These are phyloP conservation scores for Grigorovia transvaalensis DNA, from an alignment of 805 yeast genomes.

Conservation along the genomic window DNA sequence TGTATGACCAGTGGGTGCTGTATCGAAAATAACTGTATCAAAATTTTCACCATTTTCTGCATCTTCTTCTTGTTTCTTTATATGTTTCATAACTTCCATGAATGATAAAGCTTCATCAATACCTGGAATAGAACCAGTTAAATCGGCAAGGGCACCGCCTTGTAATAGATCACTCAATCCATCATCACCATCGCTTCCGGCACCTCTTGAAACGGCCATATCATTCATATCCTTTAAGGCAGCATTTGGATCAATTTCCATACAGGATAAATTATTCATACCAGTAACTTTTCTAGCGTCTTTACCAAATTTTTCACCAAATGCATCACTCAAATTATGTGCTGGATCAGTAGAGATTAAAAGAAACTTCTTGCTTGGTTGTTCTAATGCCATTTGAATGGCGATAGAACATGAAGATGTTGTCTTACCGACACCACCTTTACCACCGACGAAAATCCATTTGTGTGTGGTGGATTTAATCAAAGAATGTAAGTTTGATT, in stretches of 20 bases:
- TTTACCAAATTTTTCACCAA: slow-evolving; percentile 95
- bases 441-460: slow-evolving; percentile 99
- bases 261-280: slow-evolving; percentile 76
- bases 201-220: slow-evolving; percentile 29
- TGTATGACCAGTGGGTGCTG: slow-evolving; percentile 99
- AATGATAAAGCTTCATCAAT: slow-evolving; percentile 96
- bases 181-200: slow-evolving; percentile 34
- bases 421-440: slow-evolving; percentile 99
- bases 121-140: slow-evolving; percentile 94
- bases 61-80: slow-evolving; percentile 56
- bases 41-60: slow-evolving; percentile 35
- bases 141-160: slow-evolving; percentile 48
- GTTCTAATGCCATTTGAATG: slow-evolving; percentile 76
- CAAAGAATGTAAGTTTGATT: slow-evolving; percentile 61
- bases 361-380: slow-evolving; percentile 72
- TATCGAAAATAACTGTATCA: slow-evolving; percentile 89
- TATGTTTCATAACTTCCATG: slow-evolving; percentile 96
- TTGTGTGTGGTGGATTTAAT: slow-evolving; percentile 60
- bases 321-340: slow-evolving; percentile 93
- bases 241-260: slow-evolving; percentile 97
- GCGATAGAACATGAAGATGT: slow-evolving; percentile 95
- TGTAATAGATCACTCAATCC: slow-evolving; percentile 25
- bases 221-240: slow-evolving; percentile 80
- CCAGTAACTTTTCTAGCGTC: slow-evolving; percentile 94
- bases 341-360: slow-evolving; percentile 98